Evolutionary conservation across 805 yeast genomes (phyloP).

Genomic region (Starmera pachycereana): DNA sequence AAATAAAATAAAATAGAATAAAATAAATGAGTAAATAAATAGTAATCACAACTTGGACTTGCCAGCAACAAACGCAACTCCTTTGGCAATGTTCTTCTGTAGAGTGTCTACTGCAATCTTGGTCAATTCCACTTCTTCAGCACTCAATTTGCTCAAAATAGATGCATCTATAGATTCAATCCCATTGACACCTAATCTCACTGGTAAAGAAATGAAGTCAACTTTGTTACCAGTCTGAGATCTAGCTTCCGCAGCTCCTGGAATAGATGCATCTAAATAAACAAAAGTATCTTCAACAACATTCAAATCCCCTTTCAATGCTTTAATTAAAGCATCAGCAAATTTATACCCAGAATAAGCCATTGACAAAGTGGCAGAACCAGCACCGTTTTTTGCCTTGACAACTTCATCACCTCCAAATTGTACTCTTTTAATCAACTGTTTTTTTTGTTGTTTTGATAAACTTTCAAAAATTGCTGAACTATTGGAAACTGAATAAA

Average conservation of each 20-base stretch:
- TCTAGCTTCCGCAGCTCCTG: conserved; percentile 42
- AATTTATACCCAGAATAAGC: conserved; percentile 87
- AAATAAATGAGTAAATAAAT: too few species aligned
- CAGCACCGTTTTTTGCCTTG: conserved; percentile 88
- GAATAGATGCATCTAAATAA: conserved; percentile 36
- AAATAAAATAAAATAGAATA: too few species aligned
- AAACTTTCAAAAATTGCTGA: conserved; percentile 35
- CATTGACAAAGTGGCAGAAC: conserved; percentile 91
- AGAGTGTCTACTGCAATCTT: conserved; percentile 45
- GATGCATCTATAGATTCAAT: conserved; percentile 43
- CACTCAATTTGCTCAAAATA: conserved; percentile 37
- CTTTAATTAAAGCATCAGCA: conserved; percentile 37
- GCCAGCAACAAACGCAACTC: conserved; percentile 34
- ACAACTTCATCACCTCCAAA: conserved; percentile 96
- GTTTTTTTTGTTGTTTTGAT: conserved; percentile 55
- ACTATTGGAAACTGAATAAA: conserved; percentile 64
- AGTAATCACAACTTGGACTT: conserved; percentile 13
- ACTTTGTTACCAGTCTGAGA: conserved; percentile 20
- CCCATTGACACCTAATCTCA: conserved; percentile 43
- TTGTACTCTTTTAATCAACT: conserved; percentile 77
- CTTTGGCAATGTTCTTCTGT: conserved; percentile 47
- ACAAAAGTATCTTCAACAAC: conserved; percentile 41
- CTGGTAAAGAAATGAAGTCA: conserved; percentile 54
- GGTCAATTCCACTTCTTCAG: conserved; percentile 46
- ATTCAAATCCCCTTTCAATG: conserved; percentile 22